Evolutionary conservation across 352 stramenopile genomes (phyloP).

Genomic region (Phytopythium chamaehyphon): DNA sequence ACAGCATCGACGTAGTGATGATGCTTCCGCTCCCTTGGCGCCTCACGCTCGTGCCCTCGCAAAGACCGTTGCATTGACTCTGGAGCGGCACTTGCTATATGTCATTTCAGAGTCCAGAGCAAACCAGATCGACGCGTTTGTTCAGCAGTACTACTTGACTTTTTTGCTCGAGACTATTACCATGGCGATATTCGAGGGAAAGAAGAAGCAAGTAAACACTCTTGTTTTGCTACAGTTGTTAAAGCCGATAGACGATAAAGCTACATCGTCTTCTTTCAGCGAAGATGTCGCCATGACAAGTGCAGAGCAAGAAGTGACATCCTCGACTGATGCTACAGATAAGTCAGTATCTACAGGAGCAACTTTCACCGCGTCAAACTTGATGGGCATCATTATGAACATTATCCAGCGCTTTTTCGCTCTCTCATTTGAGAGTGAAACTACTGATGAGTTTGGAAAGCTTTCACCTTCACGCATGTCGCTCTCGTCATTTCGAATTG

Average conservation of each 20-base stretch:
- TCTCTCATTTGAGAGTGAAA: slow-evolving; percentile 16
- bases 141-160: slow-evolving; percentile 70
- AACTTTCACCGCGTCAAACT: slow-evolving; percentile 30
- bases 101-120: slow-evolving; percentile 32
- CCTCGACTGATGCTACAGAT: slow-evolving; percentile 19
- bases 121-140: slow-evolving; percentile 50
- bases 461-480: slow-evolving; percentile 44
- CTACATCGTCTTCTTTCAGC: slow-evolving; percentile 2
- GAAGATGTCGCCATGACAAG: slow-evolving; percentile 26
- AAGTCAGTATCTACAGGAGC: slow-evolving; percentile 16
- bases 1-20: slow-evolving; percentile 66
- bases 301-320: slow-evolving; percentile 10
- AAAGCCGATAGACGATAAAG: slow-evolving; percentile 24
- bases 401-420: slow-evolving; percentile 37
- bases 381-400: slow-evolving; percentile 56
- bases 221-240: slow-evolving; percentile 65
- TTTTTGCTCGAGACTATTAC: slow-evolving; percentile 81
- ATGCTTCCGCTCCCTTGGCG: slow-evolving; percentile 46
- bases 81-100: slow-evolving; percentile 53
- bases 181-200: slow-evolving; percentile 65
- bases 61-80: slow-evolving; percentile 31
- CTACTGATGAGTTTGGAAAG: slow-evolving; percentile 1
- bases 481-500: slow-evolving; percentile 62
- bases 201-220: slow-evolving; percentile 75
- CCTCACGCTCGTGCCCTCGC: slow-evolving; percentile 53